phyloP scores from a whole-genome alignment of 2,329 filamentous ascomycete genomes.

The Leptodontidium sp. region DNA sequence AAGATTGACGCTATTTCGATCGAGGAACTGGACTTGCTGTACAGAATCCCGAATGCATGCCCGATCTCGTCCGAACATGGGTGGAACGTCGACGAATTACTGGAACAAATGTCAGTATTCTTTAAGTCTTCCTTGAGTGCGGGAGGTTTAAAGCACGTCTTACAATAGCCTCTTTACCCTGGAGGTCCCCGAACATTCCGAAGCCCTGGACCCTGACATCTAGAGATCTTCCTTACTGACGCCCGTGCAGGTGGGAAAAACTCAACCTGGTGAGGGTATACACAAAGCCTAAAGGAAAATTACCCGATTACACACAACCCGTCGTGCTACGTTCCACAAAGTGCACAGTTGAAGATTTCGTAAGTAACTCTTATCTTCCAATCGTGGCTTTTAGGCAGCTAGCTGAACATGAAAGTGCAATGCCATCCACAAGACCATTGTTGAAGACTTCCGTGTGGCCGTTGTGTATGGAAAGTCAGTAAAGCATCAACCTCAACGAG shows the following conservation, averaged over 20 bases:
- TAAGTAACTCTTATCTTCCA: conserved; percentile 60
- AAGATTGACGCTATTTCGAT: conserved; percentile 99
- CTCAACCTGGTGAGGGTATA: conserved; percentile 91
- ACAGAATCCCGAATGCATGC: conserved; percentile 95
- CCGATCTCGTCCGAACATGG: conserved; percentile 97
- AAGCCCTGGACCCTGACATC: conserved; percentile 10
- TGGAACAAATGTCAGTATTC: conserved; percentile 81
- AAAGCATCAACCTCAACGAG: conserved; percentile 97
- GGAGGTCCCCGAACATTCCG: conserved; percentile 10
- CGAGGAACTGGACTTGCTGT: conserved; percentile 94
- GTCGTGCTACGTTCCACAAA: conserved; percentile 85
- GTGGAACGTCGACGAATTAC: conserved; percentile 96
- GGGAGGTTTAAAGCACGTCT: conserved; percentile 16
- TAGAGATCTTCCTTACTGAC: conserved; percentile 33
- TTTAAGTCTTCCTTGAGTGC: background rate
- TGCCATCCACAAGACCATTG: conserved; percentile 93
- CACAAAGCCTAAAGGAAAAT: conserved; percentile 95
- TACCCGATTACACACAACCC: conserved; percentile 90
- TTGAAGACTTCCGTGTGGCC: conserved; percentile 93
- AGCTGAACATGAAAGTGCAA: conserved; percentile 74
- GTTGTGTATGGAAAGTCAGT: conserved; percentile 98
- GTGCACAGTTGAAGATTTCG: conserved; percentile 96
- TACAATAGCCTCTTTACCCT: conserved; percentile 24
- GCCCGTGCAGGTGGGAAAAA: conserved; percentile 78
- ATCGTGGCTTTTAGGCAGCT: conserved; percentile 14